A percentile compares a stretch with the other conserved stretches of the same genome.
phyloP scores from a whole-genome alignment of 192 early-diverging fungal genomes.

The Borealophlyctis nickersoniae region DNA sequence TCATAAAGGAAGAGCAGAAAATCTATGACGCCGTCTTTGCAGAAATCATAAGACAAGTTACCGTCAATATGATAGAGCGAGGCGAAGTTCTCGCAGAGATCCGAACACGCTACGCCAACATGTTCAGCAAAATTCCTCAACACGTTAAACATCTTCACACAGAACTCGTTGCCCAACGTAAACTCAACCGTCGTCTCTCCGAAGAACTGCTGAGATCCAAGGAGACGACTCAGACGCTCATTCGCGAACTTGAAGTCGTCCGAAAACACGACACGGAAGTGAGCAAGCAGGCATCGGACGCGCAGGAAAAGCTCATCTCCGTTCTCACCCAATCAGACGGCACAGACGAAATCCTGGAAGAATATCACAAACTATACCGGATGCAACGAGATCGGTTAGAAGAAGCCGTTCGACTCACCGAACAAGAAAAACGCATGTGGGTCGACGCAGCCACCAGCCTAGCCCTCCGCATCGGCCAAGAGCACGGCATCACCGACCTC shows the following conservation, averaged over 20 bases:
- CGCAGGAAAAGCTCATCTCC: constrained; percentile 49
- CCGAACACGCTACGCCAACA: constrained; percentile 52
- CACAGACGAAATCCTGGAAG: constrained; percentile 55
- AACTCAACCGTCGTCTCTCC: constrained; percentile 47
- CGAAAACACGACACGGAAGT: constrained; percentile 51
- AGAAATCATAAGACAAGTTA: constrained; percentile 58
- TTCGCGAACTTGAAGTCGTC: constrained; percentile 48
- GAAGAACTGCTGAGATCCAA: constrained; percentile 49
- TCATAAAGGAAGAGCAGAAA: constrained; percentile 58
- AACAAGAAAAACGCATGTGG: constrained; percentile 59
- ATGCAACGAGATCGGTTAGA: constrained; percentile 58
- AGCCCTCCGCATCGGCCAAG: constrained; percentile 52
- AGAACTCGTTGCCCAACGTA: constrained; percentile 55
- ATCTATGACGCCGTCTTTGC: constrained; percentile 59
- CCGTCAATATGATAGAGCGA: constrained; percentile 59
- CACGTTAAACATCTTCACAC: constrained; percentile 56
- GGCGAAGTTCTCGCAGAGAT: constrained; percentile 58
- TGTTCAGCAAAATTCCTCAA: constrained; percentile 56
- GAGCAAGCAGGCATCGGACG: constrained; percentile 51
- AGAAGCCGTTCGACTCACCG: constrained; percentile 41
- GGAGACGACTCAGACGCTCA: constrained; percentile 44
- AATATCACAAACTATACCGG: constrained; percentile 58
- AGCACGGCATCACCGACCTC: constrained; percentile 52
- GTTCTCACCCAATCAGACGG: constrained; percentile 52
- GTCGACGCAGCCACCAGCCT: constrained; percentile 53